A percentile compares a stretch with the other conserved stretches of the same genome.
Conservation (phyloP, 306 rosid species). For the Glycyrrhiza uralensis region DNA sequence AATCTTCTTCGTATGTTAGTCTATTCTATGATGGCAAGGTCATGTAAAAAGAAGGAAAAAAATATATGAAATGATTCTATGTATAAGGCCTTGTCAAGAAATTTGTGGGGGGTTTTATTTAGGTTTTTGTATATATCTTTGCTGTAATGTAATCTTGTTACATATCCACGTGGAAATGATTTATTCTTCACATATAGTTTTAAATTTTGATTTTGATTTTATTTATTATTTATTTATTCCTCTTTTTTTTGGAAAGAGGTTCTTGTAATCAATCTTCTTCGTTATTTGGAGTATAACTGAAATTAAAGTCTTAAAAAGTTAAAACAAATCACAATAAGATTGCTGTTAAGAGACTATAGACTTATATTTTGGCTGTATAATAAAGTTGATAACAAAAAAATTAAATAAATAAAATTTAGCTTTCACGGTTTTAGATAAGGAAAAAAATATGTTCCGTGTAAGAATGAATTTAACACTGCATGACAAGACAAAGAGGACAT, state of each 20-base stretch:
- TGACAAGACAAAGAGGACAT: neutral
- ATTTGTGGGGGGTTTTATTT: neutral
- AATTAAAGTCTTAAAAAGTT: constrained; percentile 6
- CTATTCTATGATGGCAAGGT: neutral
- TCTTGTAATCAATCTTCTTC: neutral
- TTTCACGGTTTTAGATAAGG: constrained; percentile 6
- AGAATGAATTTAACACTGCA: constrained; percentile 9
- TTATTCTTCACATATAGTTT: neutral
- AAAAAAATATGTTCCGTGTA: constrained; percentile 4
- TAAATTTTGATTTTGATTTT: neutral
- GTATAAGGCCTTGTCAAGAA: neutral
- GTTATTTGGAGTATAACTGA: neutral
- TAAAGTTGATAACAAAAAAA: neutral
- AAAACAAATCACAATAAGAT: constrained; percentile 8
- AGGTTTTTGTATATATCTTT: neutral
- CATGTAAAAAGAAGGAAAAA: neutral
- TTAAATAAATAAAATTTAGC: neutral
- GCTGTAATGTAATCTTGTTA: neutral
- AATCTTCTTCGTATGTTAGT: neutral
- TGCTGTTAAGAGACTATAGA: neutral
- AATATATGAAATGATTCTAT: neutral
- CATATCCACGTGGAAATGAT: neutral
- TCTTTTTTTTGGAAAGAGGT: neutral
- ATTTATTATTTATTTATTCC: neutral
- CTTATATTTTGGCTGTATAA: constrained; percentile 4